These are phyloP conservation scores for Chaetothyriales sp. DNA, from an alignment of 2,329 filamentous ascomycete species.

Conservation along the genomic window DNA sequence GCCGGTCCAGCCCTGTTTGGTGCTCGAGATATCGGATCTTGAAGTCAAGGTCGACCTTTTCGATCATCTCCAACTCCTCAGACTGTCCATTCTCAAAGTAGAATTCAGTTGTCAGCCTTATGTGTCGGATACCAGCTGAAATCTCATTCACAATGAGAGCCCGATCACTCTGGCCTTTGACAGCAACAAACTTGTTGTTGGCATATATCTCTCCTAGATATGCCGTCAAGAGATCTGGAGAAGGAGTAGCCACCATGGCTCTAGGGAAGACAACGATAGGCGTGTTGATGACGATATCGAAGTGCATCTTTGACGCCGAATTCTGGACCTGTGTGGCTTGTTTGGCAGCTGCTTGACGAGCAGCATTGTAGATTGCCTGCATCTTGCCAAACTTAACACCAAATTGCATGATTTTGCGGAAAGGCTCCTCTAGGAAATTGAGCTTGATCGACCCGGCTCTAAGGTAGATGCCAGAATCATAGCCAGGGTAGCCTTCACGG, in stretches of 20 bases:
- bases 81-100: constrained; percentile 56
- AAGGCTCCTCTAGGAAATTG: constrained; percentile 93
- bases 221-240: constrained; percentile 73
- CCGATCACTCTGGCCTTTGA: constrained; percentile 60
- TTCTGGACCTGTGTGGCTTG: constrained; percentile 90
- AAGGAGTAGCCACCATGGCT: constrained; percentile 52
- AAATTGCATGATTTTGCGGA: constrained; percentile 95
- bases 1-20: constrained; percentile 56
- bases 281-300: constrained; percentile 83
- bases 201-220: constrained; percentile 96
- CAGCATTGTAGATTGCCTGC: constrained; percentile 97
- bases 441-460: constrained; percentile 90
- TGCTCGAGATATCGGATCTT: constrained; percentile 87
- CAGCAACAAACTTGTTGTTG: constrained; percentile 75
- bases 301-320: constrained; percentile 76
- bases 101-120: constrained; percentile 77
- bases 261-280: constrained; percentile 92
- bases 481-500: constrained; percentile 70
- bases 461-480: constrained; percentile 81
- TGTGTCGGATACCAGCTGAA: constrained; percentile 78
- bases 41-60: constrained; percentile 89
- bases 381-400: constrained; percentile 98
- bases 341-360: constrained; percentile 80
- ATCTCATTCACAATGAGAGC: constrained; percentile 69
- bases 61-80: constrained; percentile 90